Conservation (phyloP, 139 green algal genomes). For the Haematococcus sp. region DNA sequence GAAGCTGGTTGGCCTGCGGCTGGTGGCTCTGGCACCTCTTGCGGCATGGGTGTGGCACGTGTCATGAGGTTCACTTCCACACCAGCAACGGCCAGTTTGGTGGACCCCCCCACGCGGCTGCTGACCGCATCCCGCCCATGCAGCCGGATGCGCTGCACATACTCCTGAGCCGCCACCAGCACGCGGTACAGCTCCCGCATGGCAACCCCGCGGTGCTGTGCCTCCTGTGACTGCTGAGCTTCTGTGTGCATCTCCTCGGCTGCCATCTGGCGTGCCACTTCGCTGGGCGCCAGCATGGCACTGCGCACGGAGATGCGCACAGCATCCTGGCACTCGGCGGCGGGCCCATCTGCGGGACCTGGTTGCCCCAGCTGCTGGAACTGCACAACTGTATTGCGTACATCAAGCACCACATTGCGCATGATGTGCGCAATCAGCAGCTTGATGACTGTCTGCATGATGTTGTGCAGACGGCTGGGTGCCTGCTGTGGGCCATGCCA, state of each 20-base stretch:
- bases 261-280: no score
- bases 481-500: constrained; percentile 10
- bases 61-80: background rate
- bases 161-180: no score
- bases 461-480: constrained; percentile 2
- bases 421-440: background rate
- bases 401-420: background rate
- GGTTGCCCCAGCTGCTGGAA: background rate
- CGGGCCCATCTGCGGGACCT: background rate
- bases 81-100: no score
- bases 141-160: no score
- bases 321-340: background rate
- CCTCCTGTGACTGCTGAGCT: no score
- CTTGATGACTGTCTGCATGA: constrained; percentile 9
- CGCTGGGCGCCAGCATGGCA: background rate
- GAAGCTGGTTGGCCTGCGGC: background rate
- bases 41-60: background rate
- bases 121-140: no score
- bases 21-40: background rate
- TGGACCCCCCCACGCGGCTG: no score
- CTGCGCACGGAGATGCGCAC: constrained; percentile 5
- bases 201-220: no score
- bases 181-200: no score
- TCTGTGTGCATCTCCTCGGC: no score
- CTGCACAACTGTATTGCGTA: background rate